phyloP scores from a whole-genome alignment of 441 rosid species.

The Bruguiera hainesii region DNA sequence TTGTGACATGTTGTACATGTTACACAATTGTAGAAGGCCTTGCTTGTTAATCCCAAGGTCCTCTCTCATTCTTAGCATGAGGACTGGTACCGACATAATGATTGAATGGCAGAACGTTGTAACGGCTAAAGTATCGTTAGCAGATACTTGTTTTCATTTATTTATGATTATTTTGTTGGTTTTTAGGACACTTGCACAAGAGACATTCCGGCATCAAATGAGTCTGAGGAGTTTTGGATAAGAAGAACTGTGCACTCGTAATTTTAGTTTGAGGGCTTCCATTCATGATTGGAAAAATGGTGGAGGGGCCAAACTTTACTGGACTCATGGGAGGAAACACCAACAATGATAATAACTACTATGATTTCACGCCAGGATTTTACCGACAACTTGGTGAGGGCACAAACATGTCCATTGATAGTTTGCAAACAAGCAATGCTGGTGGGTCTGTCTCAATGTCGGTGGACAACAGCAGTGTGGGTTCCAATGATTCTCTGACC shows the following conservation, averaged over 20 bases:
- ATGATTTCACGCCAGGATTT: conserved; percentile 74
- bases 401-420: conserved; percentile 85
- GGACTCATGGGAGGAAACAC: conserved; percentile 44
- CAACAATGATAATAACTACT: conserved; percentile 55
- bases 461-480: conserved; percentile 81
- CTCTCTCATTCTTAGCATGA: not conserved
- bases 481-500: conserved; percentile 84
- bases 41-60: not conserved
- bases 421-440: conserved; percentile 76
- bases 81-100: not conserved
- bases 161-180: not conserved
- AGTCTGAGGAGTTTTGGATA: conserved; percentile 19
- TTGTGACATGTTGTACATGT: not conserved
- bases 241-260: conserved; percentile 14
- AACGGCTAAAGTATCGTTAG: not conserved
- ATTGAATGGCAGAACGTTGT: not conserved
- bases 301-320: conserved; percentile 65
- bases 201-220: conserved; percentile 20
- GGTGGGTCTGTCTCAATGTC: conserved; percentile 98
- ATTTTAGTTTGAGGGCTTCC: conserved; percentile 16
- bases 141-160: not conserved
- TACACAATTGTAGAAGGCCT: not conserved
- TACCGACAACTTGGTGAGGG: conserved; percentile 83
- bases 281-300: conserved; percentile 60
- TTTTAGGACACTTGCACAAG: conserved; percentile 21